These are phyloP conservation scores for Ilyonectria mors-panacis DNA, from an alignment of 2,329 filamentous ascomycete genomes.

Conservation along the genomic window DNA sequence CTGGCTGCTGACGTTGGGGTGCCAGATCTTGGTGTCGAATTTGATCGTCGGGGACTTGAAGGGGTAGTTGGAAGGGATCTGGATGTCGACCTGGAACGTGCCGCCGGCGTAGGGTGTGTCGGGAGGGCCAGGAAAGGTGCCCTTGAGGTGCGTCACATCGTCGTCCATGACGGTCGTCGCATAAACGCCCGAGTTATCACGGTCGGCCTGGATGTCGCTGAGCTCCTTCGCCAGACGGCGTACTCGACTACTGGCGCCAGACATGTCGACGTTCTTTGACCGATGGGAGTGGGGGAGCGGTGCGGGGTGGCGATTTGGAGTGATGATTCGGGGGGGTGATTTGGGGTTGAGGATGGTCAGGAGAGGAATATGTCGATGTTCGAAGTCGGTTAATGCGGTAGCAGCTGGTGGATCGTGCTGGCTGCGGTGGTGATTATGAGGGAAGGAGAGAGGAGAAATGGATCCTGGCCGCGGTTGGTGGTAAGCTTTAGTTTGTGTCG, in stretches of 20 bases:
- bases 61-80: constrained; percentile 89
- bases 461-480: constrained; percentile 16
- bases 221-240: constrained; percentile 83
- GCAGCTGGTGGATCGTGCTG: background rate
- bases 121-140: constrained; percentile 87
- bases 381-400: background rate
- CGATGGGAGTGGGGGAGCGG: constrained; percentile 1
- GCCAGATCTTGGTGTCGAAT: constrained; percentile 95
- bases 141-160: constrained; percentile 86
- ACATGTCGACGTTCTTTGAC: constrained; percentile 55
- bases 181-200: constrained; percentile 79
- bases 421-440: background rate
- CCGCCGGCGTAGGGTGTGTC: constrained; percentile 95
- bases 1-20: constrained; percentile 95
- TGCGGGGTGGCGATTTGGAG: background rate
- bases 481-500: constrained; percentile 12
- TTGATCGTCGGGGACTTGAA: constrained; percentile 94
- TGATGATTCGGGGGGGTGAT: background rate
- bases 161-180: constrained; percentile 75
- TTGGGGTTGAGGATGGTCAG: background rate
- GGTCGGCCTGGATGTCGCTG: constrained; percentile 80
- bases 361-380: background rate
- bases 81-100: constrained; percentile 85
- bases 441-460: constrained; percentile 21
- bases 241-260: constrained; percentile 57